Evolutionary conservation across 352 stramenopile species (phyloP).

Genomic region (Pythium brachiatum): DNA sequence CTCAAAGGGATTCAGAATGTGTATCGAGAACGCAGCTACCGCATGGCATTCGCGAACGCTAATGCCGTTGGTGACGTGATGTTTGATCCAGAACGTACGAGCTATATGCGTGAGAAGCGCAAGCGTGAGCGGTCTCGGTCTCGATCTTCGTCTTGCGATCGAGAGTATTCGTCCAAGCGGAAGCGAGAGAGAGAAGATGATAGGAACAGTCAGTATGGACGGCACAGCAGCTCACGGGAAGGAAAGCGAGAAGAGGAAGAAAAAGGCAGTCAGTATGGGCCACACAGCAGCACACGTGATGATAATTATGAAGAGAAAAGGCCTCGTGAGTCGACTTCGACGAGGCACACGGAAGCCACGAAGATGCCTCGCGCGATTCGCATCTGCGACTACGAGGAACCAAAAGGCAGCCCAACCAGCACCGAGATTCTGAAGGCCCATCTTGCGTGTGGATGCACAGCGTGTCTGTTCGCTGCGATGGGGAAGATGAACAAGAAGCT

Average conservation of each 20-base stretch:
- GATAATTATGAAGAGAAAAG: not conserved
- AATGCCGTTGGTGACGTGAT: not conserved
- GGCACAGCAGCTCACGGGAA: no score
- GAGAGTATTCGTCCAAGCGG: no score
- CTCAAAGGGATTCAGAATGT: not conserved
- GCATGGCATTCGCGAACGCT: not conserved
- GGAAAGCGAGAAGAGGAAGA: no score
- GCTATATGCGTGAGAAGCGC: not conserved
- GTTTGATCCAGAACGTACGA: not conserved
- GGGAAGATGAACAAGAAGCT: constrained; percentile 3
- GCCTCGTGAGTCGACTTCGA: not conserved
- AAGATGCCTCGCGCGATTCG: not conserved
- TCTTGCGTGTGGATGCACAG: constrained; percentile 9
- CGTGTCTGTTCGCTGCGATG: constrained; percentile 15
- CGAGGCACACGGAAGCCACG: not conserved
- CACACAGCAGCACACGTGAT: not conserved
- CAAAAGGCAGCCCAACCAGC: not conserved
- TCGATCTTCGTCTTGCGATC: no score
- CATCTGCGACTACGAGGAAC: not conserved
- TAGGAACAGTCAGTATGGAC: no score
- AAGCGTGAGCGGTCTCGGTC: not conserved
- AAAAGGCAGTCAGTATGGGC: not conserved
- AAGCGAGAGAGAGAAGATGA: no score
- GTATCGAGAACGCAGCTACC: constrained; percentile 14
- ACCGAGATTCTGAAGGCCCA: not conserved